Evolutionary conservation across 192 early-diverging fungal genomes (phyloP), one percentile per base, ranked within the genome.

Genomic region (Umbelopsis sp.): DNA sequence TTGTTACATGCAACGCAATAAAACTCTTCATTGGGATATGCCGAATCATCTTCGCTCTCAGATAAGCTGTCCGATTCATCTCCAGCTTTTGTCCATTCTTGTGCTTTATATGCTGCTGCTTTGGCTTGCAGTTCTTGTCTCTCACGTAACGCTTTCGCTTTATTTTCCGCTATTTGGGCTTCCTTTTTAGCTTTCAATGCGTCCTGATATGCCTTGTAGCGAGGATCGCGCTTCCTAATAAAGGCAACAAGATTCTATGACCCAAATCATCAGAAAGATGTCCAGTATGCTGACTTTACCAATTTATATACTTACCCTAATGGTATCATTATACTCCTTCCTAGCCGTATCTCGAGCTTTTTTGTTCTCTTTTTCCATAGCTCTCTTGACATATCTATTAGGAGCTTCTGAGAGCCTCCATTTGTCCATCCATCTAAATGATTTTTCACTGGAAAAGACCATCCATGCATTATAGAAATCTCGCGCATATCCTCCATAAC

Each of bases 391-490:
- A 44, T 84, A 78, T 22, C 97, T 87, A 81, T 96, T 93, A 23
- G 91, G 92, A 37, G 90, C 89, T 50, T 97, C 95, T 0, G 89
- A 81, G 3, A 95, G 84, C 12, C 90, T 81, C 80, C 90, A 94
- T 68, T 95, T 91, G 80, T 99, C 97, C 53, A 84, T 84, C 97
- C 97, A 99, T 33, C 86, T 84, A 71, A 98, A 99, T n/a, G 89
- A 91, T 79, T 98, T 98, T 69, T 81, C 76, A 15, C 91, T 86
- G 1, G 91, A 78, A 73, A 98, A 99, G 18, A 86, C 89, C 27
- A 87, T 77, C 87, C 94, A 99, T 37, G 89, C 86, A 46, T 81
- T 87, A 77, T 95, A 95, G 68, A 94, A 94, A 48, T 91, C 88
- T 33, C 86, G 81, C 51, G 89, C 80, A 49, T 81, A 79, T 12